phyloP scores from a whole-genome alignment of 257 asterid genomes.

The Petrea volubilis region DNA sequence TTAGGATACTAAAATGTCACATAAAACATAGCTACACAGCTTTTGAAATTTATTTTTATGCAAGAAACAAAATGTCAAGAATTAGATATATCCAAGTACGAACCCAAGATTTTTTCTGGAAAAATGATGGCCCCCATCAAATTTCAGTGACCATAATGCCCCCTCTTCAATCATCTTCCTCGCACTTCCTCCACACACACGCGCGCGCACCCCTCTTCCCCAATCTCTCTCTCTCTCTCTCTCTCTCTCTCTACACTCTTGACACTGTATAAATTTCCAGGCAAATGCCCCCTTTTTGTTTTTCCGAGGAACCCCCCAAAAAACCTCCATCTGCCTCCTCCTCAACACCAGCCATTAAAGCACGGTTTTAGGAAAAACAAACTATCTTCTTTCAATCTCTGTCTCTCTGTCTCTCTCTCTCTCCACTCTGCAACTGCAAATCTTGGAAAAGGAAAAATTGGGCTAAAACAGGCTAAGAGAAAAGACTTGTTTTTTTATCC shows the following conservation, averaged over 20 bases:
- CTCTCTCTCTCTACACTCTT: background rate
- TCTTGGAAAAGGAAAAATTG: slow-evolving; percentile 2
- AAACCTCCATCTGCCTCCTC: background rate
- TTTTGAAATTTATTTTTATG: too few species aligned
- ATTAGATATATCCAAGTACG: too few species aligned
- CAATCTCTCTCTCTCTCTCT: background rate
- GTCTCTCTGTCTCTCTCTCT: background rate
- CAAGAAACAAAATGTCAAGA: too few species aligned
- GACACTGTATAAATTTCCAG: slow-evolving; percentile 15
- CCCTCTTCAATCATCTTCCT: slow-evolving; percentile 8
- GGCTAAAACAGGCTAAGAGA: slow-evolving; percentile 2
- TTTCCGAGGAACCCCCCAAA: slow-evolving; percentile 41
- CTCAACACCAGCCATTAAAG: slow-evolving; percentile 18
- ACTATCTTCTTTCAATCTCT: background rate
- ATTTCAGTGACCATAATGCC: slow-evolving; percentile 4
- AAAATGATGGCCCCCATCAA: background rate
- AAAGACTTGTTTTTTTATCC: too few species aligned
- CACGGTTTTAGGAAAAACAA: background rate
- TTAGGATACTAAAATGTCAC: too few species aligned
- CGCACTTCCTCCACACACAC: slow-evolving; percentile 6
- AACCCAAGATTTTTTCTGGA: too few species aligned
- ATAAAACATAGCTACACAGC: too few species aligned
- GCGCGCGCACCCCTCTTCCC: too few species aligned
- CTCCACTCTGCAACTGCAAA: background rate
- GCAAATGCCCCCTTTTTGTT: slow-evolving; percentile 19